These are phyloP conservation scores for Epichloe hybrida DNA, from an alignment of 2,329 filamentous ascomycete species.

Conservation along the genomic window DNA sequence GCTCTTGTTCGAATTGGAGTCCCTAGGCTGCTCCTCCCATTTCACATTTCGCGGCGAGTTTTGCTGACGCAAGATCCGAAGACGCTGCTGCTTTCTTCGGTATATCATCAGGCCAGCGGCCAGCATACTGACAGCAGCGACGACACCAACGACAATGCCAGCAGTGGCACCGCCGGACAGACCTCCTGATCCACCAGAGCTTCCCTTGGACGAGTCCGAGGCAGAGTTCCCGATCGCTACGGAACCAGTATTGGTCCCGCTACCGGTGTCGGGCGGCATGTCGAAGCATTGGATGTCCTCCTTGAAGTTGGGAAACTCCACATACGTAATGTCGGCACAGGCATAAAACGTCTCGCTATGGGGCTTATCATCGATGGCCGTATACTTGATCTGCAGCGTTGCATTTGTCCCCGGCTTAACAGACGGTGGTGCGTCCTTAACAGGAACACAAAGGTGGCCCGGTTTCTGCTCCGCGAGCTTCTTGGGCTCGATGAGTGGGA, in stretches of 20 bases:
- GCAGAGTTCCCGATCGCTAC: conserved; percentile 4
- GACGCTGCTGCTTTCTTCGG: conserved; percentile 17
- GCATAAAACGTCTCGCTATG: conserved; percentile 34
- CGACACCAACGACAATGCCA: conserved; percentile 57
- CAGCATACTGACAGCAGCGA: conserved; percentile 48
- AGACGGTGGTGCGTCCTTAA: too few relatives aligned
- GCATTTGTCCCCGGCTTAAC: too few relatives aligned
- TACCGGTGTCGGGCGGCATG: conserved; percentile 14
- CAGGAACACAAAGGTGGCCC: too few relatives aligned
- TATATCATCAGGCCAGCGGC: conserved; percentile 45
- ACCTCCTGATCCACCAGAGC: conserved; percentile 14
- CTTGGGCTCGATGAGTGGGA: too few relatives aligned
- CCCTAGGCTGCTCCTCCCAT: conserved; percentile 11
- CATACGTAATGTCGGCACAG: conserved; percentile 34
- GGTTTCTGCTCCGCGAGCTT: accelerated
- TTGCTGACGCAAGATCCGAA: conserved; percentile 12
- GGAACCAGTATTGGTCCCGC: conserved; percentile 7
- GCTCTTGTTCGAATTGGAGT: conserved; percentile 10
- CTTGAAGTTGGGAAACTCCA: conserved; percentile 21
- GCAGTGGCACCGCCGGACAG: conserved; percentile 60
- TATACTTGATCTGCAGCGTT: too few relatives aligned
- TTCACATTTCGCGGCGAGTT: conserved; percentile 12
- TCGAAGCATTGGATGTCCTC: conserved; percentile 29
- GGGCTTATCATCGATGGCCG: conserved; percentile 24
- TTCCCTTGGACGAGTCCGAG: conserved; percentile 12